Evolutionary conservation across 2,329 filamentous ascomycete genomes (phyloP).

Genomic region (Fusarium longipes): DNA sequence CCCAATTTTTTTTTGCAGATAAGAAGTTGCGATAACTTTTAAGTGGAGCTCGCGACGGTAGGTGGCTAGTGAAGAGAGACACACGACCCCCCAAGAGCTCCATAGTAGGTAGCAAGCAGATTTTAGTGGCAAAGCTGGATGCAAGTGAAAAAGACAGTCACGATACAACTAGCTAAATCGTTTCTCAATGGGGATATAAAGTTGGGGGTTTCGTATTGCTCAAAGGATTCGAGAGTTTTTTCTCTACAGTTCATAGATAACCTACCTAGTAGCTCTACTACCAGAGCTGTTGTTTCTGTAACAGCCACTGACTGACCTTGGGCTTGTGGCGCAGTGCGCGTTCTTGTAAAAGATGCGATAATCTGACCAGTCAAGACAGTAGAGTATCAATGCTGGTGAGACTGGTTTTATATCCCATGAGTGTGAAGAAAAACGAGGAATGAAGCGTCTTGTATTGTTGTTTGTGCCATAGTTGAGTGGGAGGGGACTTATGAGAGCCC

Average conservation of each 20-base stretch:
- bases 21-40: conserved; percentile 24
- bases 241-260: no score
- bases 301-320: conserved; percentile 4
- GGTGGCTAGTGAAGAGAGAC: conserved; percentile 9
- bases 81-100: background rate
- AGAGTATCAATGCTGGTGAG: background rate
- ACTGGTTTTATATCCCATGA: no score
- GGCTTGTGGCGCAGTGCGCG: background rate
- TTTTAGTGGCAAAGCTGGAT: no score
- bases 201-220: no score
- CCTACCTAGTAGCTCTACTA: no score
- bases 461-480: background rate
- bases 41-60: conserved; percentile 22
- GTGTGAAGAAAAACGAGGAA: background rate
- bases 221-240: no score
- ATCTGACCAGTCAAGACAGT: background rate
- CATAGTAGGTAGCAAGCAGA: background rate
- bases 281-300: no score
- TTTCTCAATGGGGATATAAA: background rate
- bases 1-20: conserved; percentile 27
- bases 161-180: background rate
- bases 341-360: background rate
- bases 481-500: background rate
- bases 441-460: background rate
- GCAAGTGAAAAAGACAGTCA: background rate